A percentile compares a stretch with the other conserved stretches of the same genome.
Evolutionary conservation across 371 early-diverging fungal species (phyloP).

Genomic region (Chytridiales sp.): DNA sequence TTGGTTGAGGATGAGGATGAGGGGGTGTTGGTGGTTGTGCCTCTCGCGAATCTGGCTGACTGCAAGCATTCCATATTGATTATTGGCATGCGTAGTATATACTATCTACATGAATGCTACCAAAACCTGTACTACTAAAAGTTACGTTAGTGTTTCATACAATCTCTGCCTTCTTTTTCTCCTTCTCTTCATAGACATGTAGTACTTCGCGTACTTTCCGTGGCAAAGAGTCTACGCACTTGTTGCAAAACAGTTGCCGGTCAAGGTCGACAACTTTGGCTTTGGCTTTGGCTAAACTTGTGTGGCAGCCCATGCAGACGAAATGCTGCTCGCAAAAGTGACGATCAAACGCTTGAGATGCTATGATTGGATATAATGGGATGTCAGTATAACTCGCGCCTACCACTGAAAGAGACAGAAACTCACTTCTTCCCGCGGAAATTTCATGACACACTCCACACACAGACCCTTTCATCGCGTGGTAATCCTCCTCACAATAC

Average conservation of each 20-base stretch:
- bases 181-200: constrained; percentile 25
- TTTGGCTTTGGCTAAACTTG: constrained; percentile 11
- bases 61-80: too few species aligned
- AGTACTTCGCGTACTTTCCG: constrained; percentile 25
- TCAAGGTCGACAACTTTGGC: constrained; percentile 37
- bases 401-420: not conserved
- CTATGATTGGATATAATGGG: too few species aligned
- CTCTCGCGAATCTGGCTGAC: too few species aligned
- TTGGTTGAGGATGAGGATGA: not conserved
- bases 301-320: constrained; percentile 40
- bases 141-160: too few species aligned
- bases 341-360: constrained; percentile 28
- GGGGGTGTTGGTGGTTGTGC: not conserved
- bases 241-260: constrained; percentile 35
- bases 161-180: too few species aligned
- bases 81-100: too few species aligned
- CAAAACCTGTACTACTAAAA: too few species aligned
- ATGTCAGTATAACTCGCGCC: too few species aligned
- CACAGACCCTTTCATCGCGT: constrained; percentile 37
- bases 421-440: constrained; percentile 37
- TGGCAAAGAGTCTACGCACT: constrained; percentile 44
- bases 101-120: too few species aligned
- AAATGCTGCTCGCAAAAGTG: constrained; percentile 45
- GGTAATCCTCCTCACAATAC: constrained; percentile 47
- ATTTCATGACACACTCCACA: constrained; percentile 41